phyloP scores from a whole-genome alignment of 345 rosid species.

The Arabis hirsuta region DNA sequence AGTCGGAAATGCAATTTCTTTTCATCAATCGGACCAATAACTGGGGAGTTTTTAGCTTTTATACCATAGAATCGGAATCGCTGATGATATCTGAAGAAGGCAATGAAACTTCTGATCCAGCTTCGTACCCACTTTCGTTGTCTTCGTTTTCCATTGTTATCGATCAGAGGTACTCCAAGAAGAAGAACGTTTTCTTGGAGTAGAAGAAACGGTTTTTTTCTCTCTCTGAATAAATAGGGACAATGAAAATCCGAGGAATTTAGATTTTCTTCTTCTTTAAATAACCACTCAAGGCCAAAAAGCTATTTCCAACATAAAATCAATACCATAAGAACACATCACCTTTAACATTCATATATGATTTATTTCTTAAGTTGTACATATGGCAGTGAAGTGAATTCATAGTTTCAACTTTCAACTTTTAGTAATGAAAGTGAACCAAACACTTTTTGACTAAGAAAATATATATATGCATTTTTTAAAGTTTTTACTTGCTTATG shows the following conservation, averaged over 20 bases:
- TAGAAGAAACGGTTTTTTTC: neutral
- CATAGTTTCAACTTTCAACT: too few species aligned
- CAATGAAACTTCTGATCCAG: slow-evolving; percentile 4
- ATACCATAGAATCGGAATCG: slow-evolving; percentile 18
- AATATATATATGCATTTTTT: too few species aligned
- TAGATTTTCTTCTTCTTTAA: neutral
- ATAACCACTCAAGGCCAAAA: neutral
- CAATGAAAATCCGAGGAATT: neutral
- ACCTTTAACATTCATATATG: too few species aligned
- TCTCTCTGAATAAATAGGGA: neutral
- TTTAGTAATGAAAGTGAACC: too few species aligned
- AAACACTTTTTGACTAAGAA: too few species aligned
- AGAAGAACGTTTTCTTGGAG: slow-evolving; percentile 23
- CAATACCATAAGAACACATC: too few species aligned
- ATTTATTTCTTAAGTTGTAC: too few species aligned
- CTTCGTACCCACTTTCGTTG: neutral
- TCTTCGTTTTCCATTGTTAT: slow-evolving; percentile 16
- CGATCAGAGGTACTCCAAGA: slow-evolving; percentile 18
- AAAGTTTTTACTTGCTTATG: too few species aligned
- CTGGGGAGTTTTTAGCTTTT: neutral
- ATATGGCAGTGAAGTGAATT: too few species aligned
- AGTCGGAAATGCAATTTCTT: neutral
- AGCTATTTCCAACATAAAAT: neutral
- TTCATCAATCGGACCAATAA: neutral
- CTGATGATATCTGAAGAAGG: slow-evolving; percentile 2